Conservation (phyloP, 345 rosid genomes). For the Laguncularia racemosa region DNA sequence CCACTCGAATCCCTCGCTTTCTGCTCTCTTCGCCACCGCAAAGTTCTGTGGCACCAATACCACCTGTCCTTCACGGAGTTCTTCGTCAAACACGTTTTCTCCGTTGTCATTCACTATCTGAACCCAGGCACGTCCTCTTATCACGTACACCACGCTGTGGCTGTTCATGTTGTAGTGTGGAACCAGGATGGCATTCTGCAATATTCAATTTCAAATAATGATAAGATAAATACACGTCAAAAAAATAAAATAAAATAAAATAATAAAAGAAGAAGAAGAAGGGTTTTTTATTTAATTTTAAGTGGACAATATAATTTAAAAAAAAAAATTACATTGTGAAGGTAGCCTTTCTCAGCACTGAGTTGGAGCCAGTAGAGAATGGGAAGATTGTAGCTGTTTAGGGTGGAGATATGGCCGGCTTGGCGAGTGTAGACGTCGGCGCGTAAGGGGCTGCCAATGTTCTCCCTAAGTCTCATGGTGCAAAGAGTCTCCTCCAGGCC, state of each 20-base stretch:
- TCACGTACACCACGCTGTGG: constrained; percentile 47
- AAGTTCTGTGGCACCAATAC: constrained; percentile 61
- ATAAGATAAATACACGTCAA: background rate
- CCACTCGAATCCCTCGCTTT: constrained; percentile 52
- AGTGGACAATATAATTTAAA: too few relatives aligned
- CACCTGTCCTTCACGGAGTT: constrained; percentile 44
- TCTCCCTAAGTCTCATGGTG: constrained; percentile 48
- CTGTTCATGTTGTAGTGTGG: constrained; percentile 70
- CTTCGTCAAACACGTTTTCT: constrained; percentile 36
- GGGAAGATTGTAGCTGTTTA: constrained; percentile 60
- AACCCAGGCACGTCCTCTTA: constrained; percentile 41
- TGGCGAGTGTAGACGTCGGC: constrained; percentile 50
- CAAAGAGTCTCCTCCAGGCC: constrained; percentile 78
- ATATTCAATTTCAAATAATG: background rate
- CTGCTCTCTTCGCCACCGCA: constrained; percentile 40
- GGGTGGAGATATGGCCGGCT: constrained; percentile 44
- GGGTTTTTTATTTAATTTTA: too few relatives aligned
- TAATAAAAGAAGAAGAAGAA: too few relatives aligned
- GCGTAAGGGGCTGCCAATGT: constrained; percentile 51
- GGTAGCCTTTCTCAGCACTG: constrained; percentile 49
- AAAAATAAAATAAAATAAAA: too few relatives aligned
- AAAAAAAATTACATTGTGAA: constrained; percentile 9
- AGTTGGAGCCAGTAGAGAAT: constrained; percentile 40
- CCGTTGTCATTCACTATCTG: constrained; percentile 65
- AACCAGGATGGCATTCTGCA: constrained; percentile 46